Evolutionary conservation across 2,329 filamentous ascomycete genomes (phyloP).

Genomic region (Phialophora verrucosa): DNA sequence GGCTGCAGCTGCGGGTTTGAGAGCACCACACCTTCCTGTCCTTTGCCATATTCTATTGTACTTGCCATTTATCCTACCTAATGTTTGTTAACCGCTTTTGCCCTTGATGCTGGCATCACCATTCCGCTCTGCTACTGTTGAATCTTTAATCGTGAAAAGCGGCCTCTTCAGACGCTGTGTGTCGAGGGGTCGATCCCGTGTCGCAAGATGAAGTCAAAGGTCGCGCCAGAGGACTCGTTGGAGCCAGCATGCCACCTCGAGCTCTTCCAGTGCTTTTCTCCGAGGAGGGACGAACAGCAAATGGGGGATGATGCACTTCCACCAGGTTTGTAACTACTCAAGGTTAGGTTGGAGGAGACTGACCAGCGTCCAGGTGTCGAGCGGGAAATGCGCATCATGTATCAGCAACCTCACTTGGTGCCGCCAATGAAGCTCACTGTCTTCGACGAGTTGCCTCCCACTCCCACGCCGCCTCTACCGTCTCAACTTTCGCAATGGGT

Average conservation of each 20-base stretch:
- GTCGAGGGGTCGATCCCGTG: slow-evolving; percentile 3
- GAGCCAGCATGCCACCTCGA: slow-evolving; percentile 30
- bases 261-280: slow-evolving; percentile 34
- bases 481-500: slow-evolving; percentile 47
- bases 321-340: slow-evolving; percentile 20
- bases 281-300: slow-evolving; percentile 14
- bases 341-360: background rate
- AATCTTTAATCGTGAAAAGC: slow-evolving; percentile 23
- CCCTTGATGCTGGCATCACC: slow-evolving; percentile 33
- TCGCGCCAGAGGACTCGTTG: slow-evolving; percentile 28
- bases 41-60: slow-evolving; percentile 10
- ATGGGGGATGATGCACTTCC: background rate
- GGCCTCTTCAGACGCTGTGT: slow-evolving; percentile 12
- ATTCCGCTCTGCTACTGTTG: background rate
- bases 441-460: slow-evolving; percentile 49
- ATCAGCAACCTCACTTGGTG: slow-evolving; percentile 53
- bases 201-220: slow-evolving; percentile 25
- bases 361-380: slow-evolving; percentile 44
- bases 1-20: slow-evolving; percentile 26
- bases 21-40: slow-evolving; percentile 20
- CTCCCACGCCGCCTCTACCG: slow-evolving; percentile 42
- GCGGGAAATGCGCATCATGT: slow-evolving; percentile 52
- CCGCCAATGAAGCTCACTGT: slow-evolving; percentile 54
- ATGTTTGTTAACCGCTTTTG: slow-evolving; percentile 9
- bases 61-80: slow-evolving; percentile 8